A percentile compares a stretch with the other conserved stretches of the same genome.
These are phyloP conservation scores for Saturnispora silvae DNA, from an alignment of 805 yeast species.

Conservation along the genomic window DNA sequence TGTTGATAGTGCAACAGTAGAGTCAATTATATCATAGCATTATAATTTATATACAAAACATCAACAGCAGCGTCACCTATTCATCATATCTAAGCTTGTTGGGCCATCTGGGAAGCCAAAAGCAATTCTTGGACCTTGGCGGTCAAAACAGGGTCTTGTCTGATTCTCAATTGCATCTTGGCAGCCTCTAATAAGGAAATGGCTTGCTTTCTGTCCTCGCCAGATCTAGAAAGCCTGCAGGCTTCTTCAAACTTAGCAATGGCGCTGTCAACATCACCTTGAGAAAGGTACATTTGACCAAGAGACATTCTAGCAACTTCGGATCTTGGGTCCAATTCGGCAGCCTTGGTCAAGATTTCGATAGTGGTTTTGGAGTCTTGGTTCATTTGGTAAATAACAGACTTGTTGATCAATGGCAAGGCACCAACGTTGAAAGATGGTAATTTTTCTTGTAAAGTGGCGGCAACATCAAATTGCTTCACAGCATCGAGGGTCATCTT, in stretches of 20 bases:
- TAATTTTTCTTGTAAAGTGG: slow-evolving; percentile 64
- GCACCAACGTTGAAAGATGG: slow-evolving; percentile 73
- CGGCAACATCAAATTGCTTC: slow-evolving; percentile 78
- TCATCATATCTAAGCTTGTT: too few relatives aligned
- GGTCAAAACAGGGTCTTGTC: slow-evolving; percentile 55
- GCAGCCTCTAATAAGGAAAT: slow-evolving; percentile 89
- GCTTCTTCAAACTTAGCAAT: slow-evolving; percentile 73
- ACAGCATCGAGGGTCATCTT: slow-evolving; percentile 64
- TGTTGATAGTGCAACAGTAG: too few relatives aligned
- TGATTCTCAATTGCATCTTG: slow-evolving; percentile 74
- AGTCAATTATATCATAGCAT: too few relatives aligned
- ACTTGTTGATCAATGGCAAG: slow-evolving; percentile 82
- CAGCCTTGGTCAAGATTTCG: slow-evolving; percentile 59
- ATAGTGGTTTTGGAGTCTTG: slow-evolving; percentile 49
- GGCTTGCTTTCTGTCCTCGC: slow-evolving; percentile 83
- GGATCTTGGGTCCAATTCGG: slow-evolving; percentile 73
- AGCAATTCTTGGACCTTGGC: slow-evolving; percentile 53
- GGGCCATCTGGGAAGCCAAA: slow-evolving; percentile 18
- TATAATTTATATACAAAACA: too few relatives aligned
- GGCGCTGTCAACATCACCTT: slow-evolving; percentile 74
- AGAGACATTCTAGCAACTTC: slow-evolving; percentile 85
- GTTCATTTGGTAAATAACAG: slow-evolving; percentile 56
- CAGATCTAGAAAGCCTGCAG: slow-evolving; percentile 69
- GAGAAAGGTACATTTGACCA: slow-evolving; percentile 84
- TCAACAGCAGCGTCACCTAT: too few relatives aligned